Evolutionary conservation across 2,329 filamentous ascomycete species (phyloP), one percentile per base, ranked within the genome.

Genomic region (Fusarium nisikadoi): DNA sequence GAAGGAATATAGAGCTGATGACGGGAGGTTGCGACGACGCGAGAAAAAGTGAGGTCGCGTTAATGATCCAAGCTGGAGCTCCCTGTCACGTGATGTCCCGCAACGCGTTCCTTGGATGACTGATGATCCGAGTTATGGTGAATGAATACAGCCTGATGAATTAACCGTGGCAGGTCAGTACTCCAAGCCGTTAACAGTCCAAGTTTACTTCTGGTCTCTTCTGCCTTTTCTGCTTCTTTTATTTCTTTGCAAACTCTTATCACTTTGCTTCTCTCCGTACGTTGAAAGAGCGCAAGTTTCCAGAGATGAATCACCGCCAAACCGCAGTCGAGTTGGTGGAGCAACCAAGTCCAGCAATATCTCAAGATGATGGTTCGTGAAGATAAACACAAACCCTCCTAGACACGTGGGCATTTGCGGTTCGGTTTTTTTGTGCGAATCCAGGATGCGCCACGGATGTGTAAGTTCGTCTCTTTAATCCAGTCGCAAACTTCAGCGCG

Each of bases 21-120:
- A 75, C 65, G 38, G 50, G 68, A 73, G 70, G 56, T 76, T 66
- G 72, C 67, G 70, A 73, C 74, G 77, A 82, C 82, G 81, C 81
- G 82, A 81, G 80, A 81, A 81, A 81, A 82, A 80, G 78, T 75
- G 77, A 75, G 68, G 80, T 82, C 82, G 82, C 82, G 82, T 84
- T 80, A 83, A 84, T 83, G 80, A 78, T 71, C 64, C 64, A 71
- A 73, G 71, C 47, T 65, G 71, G 45, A 70, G 72, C 60, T 76
- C 70, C 55, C 11, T 56, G 35, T 81, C 81, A 83, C 81, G 81
- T 83, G 81, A 83, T 50, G 8, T 9, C 41, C 36, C 23, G 67
- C 73, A 70, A 72, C 79, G 78, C 76, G 77, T 76, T 68, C 43
- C 55, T 63, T 63, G 35, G 29, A 38, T 35, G 31, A 39, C 20